Evolutionary conservation across 106 monocot genomes (phyloP), one percentile per base, ranked within the genome.

Genomic region (Narthecium ossifragum): DNA sequence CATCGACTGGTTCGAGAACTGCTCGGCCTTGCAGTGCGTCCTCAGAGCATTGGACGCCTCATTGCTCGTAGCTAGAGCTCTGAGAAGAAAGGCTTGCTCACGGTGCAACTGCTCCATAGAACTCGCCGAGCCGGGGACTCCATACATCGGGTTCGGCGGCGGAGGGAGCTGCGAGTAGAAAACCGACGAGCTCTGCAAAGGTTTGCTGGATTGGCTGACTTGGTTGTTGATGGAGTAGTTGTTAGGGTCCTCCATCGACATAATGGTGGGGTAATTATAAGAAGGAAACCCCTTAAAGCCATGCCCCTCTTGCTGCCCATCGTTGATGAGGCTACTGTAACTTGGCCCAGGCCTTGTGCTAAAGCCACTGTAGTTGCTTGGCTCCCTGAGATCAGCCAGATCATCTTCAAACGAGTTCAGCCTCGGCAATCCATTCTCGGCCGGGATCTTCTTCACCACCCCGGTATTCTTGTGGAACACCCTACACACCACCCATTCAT

Each of bases 401-500:
- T 51, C 78, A 31, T 34, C 36, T 6, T 46, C 59, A 13, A 70
- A 46, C 0, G 76, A 83, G 48, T 61, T 68, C 26, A 71, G 33
- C 45, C 62, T 70, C 13, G 53, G 46, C 3, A 69, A 26, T 24
- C 48, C 74, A 8, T 70, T 39, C 3, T 6, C 22, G 3, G 46
- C 24, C 10, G 55, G 68, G 30, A 28, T 55, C 55, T 67, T 75
- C 70, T 79, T 77, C 2, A 64, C 38, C 2, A 64, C 38, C 2
- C 61, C 71, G 0, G 24, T 51, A 57, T 63, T 62, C 81, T 90
- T 90, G 62, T 85, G 71, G 66, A 90, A 78, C 18, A 90, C 73
- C 63, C 73, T 75, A 63, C 66, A 78, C 24, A 90, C 85, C 34
- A 64, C 90, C 90, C 90, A 90, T 51, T 85, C 85, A 68, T 90